Conservation (phyloP, 2,329 filamentous ascomycete genomes). For the Pseudocercospora pini-densiflorae region DNA sequence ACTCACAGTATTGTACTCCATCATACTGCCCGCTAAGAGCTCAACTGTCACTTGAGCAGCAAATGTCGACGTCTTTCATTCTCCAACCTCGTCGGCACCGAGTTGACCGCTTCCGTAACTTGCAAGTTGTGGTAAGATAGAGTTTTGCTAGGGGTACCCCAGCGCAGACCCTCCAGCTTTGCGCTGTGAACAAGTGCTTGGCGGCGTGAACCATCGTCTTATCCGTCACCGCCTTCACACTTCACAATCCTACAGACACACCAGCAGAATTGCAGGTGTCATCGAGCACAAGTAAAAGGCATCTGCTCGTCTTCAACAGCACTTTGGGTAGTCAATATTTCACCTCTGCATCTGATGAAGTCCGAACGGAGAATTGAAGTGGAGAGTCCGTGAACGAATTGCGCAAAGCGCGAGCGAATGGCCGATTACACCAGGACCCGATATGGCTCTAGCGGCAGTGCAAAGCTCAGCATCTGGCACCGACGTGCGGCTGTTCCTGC, state of each 20-base stretch:
- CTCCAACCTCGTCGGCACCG: conserved; percentile 3
- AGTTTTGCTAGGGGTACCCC: background rate
- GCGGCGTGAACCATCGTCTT: background rate
- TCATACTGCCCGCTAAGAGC: no score
- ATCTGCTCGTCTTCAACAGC: no score
- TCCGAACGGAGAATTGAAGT: conserved; percentile 7
- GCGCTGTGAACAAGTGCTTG: background rate
- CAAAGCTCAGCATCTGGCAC: background rate
- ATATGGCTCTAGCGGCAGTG: conserved; percentile 3
- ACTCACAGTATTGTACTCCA: no score
- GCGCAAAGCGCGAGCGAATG: conserved; percentile 5
- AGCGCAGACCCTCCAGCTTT: background rate
- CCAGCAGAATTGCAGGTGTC: background rate
- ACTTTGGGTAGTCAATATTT: background rate
- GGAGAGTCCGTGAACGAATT: background rate
- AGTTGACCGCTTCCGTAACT: conserved; percentile 4
- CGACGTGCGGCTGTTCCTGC: conserved; percentile 9
- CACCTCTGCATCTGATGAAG: background rate
- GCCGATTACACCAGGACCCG: background rate
- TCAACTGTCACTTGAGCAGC: background rate
- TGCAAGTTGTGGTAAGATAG: background rate
- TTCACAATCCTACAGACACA: background rate
- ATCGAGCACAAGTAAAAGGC: background rate
- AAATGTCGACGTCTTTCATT: background rate
- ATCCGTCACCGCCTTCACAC: background rate